Evolutionary conservation across 495 filamentous ascomycete genomes (phyloP).

Genomic region (Jackrogersella minutella): DNA sequence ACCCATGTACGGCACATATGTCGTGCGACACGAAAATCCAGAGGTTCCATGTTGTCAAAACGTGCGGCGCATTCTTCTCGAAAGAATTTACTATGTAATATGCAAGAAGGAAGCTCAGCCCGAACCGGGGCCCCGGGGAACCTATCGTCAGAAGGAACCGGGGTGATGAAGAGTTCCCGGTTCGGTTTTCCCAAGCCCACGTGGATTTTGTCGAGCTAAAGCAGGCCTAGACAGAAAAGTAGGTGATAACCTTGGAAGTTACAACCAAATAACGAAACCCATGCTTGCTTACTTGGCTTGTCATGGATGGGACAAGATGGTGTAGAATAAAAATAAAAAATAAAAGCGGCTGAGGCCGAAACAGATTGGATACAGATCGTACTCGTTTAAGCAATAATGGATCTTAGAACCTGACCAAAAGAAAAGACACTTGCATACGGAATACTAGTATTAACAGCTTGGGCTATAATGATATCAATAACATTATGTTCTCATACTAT

Average conservation of each 20-base stretch:
- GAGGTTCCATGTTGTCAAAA: neutral
- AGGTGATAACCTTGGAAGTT: slow-evolving; percentile 19
- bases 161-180: slow-evolving; percentile 5
- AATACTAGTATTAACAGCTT: slow-evolving; percentile 11
- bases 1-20: slow-evolving; percentile 18
- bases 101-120: no score
- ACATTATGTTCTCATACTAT: neutral
- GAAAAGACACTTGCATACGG: slow-evolving; percentile 3
- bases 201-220: no score
- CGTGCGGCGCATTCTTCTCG: slow-evolving; percentile 11
- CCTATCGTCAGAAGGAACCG: slow-evolving; percentile 9
- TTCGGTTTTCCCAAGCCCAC: slow-evolving; percentile 25
- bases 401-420: no score
- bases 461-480: slow-evolving; percentile 19
- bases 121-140: slow-evolving; percentile 7
- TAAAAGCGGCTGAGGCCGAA: neutral
- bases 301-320: neutral
- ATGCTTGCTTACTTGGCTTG: neutral
- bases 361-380: neutral
- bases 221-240: slow-evolving; percentile 2
- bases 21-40: slow-evolving; percentile 15
- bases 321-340: neutral
- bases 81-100: slow-evolving; percentile 14
- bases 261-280: slow-evolving; percentile 14
- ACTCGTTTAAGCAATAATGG: neutral